Percentiles rank a stretch among this genome's conserved stretches.
Evolutionary conservation across 2,329 filamentous ascomycete genomes (phyloP).

Genomic region (Cytospora chrysosperma): DNA sequence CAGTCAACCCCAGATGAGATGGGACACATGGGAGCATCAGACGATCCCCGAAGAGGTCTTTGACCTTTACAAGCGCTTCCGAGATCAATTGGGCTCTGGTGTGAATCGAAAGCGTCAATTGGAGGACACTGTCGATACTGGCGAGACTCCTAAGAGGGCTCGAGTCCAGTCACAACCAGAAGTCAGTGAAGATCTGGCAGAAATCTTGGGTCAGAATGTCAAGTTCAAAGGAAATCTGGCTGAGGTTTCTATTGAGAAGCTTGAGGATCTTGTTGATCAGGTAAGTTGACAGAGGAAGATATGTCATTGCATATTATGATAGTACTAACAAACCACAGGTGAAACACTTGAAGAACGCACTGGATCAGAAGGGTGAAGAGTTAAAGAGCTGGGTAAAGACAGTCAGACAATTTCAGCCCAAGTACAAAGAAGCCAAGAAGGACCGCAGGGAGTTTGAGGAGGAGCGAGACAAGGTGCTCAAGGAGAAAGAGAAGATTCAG

Average conservation of each 20-base stretch:
- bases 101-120: conserved; percentile 47
- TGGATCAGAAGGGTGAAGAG: conserved; percentile 36
- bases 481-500: conserved; percentile 37
- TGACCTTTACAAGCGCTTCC: conserved; percentile 43
- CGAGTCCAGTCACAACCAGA: conserved; percentile 30
- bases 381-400: conserved; percentile 47
- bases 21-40: conserved; percentile 44
- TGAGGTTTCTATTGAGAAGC: conserved; percentile 29
- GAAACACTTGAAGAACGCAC: conserved; percentile 36
- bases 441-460: conserved; percentile 50
- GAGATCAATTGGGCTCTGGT: conserved; percentile 32
- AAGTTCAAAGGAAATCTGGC: conserved; percentile 21
- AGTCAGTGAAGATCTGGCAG: conserved; percentile 34
- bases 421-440: conserved; percentile 49
- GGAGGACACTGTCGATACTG: conserved; percentile 38
- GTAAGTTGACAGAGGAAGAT: conserved; percentile 29
- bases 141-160: conserved; percentile 32
- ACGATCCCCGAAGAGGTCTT: conserved; percentile 49
- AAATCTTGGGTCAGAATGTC: conserved; percentile 30
- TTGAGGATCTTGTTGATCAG: conserved; percentile 41
- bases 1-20: conserved; percentile 9
- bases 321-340: conserved; percentile 33
- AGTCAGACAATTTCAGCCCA: conserved; percentile 44
- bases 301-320: neutral
- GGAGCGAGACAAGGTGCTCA: conserved; percentile 40